Evolutionary conservation across 768 basidiomycete species (phyloP), one percentile per base, ranked within the genome.

Genomic region (Agaricus blazei): DNA sequence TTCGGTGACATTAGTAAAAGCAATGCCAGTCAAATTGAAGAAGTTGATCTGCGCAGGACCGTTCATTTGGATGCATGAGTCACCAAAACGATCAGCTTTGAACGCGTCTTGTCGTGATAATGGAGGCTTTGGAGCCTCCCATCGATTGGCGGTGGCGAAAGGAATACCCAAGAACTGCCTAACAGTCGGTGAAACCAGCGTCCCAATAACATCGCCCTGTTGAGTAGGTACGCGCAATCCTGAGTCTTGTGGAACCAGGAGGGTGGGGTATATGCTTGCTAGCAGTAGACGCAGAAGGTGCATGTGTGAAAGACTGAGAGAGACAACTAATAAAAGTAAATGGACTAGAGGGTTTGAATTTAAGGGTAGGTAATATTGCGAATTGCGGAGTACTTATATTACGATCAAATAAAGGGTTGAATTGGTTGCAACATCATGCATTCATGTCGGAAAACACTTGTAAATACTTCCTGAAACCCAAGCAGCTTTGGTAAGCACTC

Each of bases 111-210:
- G 26, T 2, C 66, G 64, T 15, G 27, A 49, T 0, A 68, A 62
- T 11, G 71, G 64, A 15, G 49, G 48, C 3, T 29, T 42, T 3
- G 72, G 72, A 15, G 67, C 64, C 44, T 66, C 61, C 72, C 72
- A 72, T 24, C 73, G 62, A 15, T 56, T 52, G 4, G 70, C 72
- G 4, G 62, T 62, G 3, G 70, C 72, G 50, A 64, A 74, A 1
- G 71, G 72, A 8, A 71, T 60, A 2, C 71, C 71, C 7, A 73
- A 62, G 51, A 72, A 74, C 42, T 68, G 70, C 24, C 70, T 67
- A 3, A 75, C 71, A 14, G 54, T 62, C 3, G 66, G 62, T 1
- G 58, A 41, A 11, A 58, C 58, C 6, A 65, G 58, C 2, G 65
- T 65, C 2, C 72, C 72, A 45, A 63, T 19, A 23, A 73, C 71